phyloP scores from a whole-genome alignment of 108 stramenopile species.

The Cyclotella cryptica region DNA sequence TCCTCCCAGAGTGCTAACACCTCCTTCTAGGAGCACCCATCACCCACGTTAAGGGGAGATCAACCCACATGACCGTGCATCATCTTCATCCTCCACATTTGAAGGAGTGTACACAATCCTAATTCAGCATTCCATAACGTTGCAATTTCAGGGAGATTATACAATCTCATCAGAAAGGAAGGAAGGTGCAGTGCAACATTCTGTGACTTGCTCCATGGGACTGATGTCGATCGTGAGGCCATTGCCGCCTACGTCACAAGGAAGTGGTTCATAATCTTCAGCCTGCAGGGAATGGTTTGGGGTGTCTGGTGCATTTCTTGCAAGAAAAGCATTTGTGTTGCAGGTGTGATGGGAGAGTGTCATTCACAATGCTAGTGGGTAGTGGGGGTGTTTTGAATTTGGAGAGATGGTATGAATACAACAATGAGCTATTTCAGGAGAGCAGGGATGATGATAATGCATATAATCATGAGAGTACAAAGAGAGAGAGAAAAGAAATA shows the following conservation, averaged over 20 bases:
- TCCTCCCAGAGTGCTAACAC: no score
- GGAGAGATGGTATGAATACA: neutral
- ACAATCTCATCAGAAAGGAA: constrained; percentile 25
- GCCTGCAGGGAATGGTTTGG: constrained; percentile 22
- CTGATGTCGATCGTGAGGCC: neutral
- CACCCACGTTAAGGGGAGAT: no score
- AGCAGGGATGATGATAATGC: constrained; percentile 2
- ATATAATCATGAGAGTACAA: neutral
- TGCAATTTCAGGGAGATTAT: constrained; percentile 26
- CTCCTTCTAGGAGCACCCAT: no score
- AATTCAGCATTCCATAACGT: constrained; percentile 50
- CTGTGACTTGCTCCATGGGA: neutral
- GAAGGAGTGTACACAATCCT: constrained; percentile 41
- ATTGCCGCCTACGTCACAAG: neutral
- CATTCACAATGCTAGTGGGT: constrained; percentile 30
- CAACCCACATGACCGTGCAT: no score
- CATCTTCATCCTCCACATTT: neutral
- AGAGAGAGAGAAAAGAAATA: neutral
- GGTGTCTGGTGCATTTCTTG: constrained; percentile 35
- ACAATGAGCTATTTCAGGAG: neutral
- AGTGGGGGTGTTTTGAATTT: constrained; percentile 12
- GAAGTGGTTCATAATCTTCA: neutral
- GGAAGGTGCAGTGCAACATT: neutral
- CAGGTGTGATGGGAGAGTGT: constrained; percentile 37
- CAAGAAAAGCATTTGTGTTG: constrained; percentile 27